phyloP scores from a whole-genome alignment of 192 early-diverging fungal species.

The Podila horticola region DNA sequence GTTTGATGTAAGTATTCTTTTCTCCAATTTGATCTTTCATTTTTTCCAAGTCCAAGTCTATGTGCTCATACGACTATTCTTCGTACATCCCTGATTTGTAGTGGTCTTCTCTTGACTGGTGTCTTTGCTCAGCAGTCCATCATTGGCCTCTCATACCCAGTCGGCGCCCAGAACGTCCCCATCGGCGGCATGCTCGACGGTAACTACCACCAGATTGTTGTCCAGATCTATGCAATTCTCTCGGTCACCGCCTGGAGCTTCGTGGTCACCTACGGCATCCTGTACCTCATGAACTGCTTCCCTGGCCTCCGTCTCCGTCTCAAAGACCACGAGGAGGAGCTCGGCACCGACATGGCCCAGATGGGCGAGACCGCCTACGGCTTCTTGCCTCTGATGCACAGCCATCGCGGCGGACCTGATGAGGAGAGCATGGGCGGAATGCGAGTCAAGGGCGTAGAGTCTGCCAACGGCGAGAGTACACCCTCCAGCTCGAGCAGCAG shows the following conservation, averaged over 20 bases:
- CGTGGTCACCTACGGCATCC: constrained; percentile 77
- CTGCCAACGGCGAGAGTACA: neutral
- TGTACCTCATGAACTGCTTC: constrained; percentile 76
- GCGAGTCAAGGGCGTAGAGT: neutral
- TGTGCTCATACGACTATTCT: constrained; percentile 55
- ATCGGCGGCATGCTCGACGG: constrained; percentile 84
- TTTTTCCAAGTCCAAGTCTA: neutral
- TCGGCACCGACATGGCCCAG: constrained; percentile 85
- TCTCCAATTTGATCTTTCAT: neutral
- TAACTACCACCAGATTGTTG: constrained; percentile 81
- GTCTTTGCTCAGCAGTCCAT: constrained; percentile 83
- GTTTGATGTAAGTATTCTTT: constrained; percentile 56
- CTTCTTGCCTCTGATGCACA: constrained; percentile 32
- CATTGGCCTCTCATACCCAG: constrained; percentile 69
- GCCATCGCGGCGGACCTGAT: constrained; percentile 9
- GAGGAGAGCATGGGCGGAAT: constrained; percentile 14
- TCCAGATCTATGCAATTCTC: constrained; percentile 79
- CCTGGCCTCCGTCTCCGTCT: constrained; percentile 82
- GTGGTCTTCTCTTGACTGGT: constrained; percentile 87
- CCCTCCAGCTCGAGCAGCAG: constrained; percentile 10
- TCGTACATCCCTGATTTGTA: constrained; percentile 63
- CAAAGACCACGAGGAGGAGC: constrained; percentile 74
- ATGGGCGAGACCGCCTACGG: constrained; percentile 85
- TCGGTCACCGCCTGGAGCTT: constrained; percentile 82
- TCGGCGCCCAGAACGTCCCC: constrained; percentile 56